These are phyloP conservation scores for Phalaenopsis equestris DNA, from an alignment of 106 monocot genomes.

Conservation along the genomic window DNA sequence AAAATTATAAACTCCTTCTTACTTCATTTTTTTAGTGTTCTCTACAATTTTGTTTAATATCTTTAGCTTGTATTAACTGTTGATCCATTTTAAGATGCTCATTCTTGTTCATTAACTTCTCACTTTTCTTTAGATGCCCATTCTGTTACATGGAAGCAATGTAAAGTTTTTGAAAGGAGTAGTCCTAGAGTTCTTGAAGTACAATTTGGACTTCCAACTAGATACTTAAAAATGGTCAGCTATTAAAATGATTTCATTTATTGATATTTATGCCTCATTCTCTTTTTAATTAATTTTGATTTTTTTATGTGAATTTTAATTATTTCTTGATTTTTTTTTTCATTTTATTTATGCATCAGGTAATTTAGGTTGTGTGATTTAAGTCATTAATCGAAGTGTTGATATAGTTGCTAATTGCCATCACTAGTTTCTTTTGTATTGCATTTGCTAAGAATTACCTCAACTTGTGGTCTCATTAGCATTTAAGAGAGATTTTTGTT, in stretches of 20 bases:
- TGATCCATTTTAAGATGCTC: too few species aligned
- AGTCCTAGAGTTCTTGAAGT: constrained; percentile 43
- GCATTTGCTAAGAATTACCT: background rate
- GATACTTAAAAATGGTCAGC: constrained; percentile 71
- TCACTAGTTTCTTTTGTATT: too few species aligned
- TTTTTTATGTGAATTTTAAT: background rate
- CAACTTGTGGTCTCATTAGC: background rate
- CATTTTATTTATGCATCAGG: background rate
- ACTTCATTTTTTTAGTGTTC: background rate
- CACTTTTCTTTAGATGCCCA: constrained; percentile 36
- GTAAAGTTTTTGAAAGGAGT: constrained; percentile 57
- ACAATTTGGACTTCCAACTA: constrained; percentile 51
- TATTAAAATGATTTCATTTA: background rate
- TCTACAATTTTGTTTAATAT: background rate
- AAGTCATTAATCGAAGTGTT: too few species aligned
- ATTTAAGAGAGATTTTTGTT: background rate
- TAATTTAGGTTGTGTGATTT: background rate
- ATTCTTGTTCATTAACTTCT: background rate
- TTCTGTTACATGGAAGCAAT: constrained; percentile 58
- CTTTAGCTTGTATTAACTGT: background rate
- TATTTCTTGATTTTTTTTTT: background rate
- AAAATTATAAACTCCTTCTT: background rate
- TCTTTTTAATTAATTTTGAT: background rate
- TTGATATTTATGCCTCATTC: background rate
- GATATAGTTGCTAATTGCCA: too few species aligned